These are phyloP conservation scores for Vitis riparia DNA, from an alignment of 164 flowering plant species.

Conservation along the genomic window DNA sequence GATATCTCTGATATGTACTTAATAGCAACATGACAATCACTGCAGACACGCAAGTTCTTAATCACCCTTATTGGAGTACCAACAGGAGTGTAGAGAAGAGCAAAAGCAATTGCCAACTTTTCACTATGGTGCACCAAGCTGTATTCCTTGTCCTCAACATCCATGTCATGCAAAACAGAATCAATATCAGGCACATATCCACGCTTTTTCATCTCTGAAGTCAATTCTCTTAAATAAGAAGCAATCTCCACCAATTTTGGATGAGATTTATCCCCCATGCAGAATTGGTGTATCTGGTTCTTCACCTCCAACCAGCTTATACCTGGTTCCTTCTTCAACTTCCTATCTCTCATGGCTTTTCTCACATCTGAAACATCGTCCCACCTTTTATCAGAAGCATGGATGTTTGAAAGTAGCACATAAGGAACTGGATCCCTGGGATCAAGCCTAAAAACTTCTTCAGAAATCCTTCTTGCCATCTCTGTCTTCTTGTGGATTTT, in stretches of 20 bases:
- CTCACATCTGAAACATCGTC: slow-evolving; percentile 57
- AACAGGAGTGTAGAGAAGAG: slow-evolving; percentile 43
- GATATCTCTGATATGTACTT: too few species aligned
- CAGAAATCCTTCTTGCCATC: slow-evolving; percentile 55
- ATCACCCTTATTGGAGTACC: slow-evolving; percentile 56
- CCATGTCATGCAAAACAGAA: slow-evolving; percentile 66
- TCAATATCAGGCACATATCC: slow-evolving; percentile 58
- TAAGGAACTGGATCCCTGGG: slow-evolving; percentile 67
- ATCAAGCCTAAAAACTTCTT: slow-evolving; percentile 49
- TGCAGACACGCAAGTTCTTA: slow-evolving; percentile 67
- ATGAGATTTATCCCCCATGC: slow-evolving; percentile 53
- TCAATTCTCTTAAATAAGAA: slow-evolving; percentile 49
- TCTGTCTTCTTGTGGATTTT: slow-evolving; percentile 64
- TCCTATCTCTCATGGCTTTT: slow-evolving; percentile 54
- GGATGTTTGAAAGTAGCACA: slow-evolving; percentile 63
- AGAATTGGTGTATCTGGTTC: slow-evolving; percentile 59
- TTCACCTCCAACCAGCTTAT: slow-evolving; percentile 78
- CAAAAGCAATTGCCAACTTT: slow-evolving; percentile 66
- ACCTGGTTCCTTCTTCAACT: slow-evolving; percentile 79
- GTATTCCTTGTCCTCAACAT: slow-evolving; percentile 57
- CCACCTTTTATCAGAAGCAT: slow-evolving; percentile 65
- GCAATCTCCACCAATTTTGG: slow-evolving; percentile 50
- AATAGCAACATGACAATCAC: slow-evolving; percentile 18
- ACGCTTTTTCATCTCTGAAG: slow-evolving; percentile 40
- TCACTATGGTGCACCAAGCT: slow-evolving; percentile 62